phyloP scores from a whole-genome alignment of 306 rosid species.

The Bauhinia variegata region DNA sequence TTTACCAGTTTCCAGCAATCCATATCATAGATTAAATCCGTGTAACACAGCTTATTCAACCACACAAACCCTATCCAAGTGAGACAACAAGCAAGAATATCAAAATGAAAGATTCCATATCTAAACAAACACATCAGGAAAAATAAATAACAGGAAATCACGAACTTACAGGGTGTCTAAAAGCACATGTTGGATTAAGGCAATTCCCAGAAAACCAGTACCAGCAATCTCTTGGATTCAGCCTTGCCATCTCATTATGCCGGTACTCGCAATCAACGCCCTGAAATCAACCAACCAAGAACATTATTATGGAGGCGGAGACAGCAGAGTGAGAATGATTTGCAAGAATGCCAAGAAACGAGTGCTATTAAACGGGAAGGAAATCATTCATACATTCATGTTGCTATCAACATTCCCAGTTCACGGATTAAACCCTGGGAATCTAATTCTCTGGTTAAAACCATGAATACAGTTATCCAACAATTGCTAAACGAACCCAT shows the following conservation, averaged over 20 bases:
- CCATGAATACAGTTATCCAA: not conserved
- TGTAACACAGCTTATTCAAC: conserved; percentile 1
- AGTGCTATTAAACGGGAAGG: not conserved
- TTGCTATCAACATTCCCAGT: too few relatives aligned
- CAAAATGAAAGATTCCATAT: conserved; percentile 4
- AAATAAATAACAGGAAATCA: not conserved
- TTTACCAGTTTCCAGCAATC: conserved; percentile 22
- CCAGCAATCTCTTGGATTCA: conserved; percentile 92
- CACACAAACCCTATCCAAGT: not conserved
- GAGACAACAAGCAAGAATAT: conserved; percentile 1
- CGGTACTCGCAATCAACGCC: conserved; percentile 89
- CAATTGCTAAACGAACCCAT: not conserved
- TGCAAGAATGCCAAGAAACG: conserved; percentile 27
- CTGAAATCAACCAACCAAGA: conserved; percentile 38
- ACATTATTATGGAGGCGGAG: not conserved
- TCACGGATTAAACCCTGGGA: conserved; percentile 5
- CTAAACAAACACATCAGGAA: not conserved
- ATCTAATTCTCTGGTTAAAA: not conserved
- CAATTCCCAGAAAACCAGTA: conserved; percentile 85
- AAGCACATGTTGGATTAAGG: conserved; percentile 76
- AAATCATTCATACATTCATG: too few relatives aligned
- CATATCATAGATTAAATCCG: not conserved
- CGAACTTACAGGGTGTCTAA: conserved; percentile 85
- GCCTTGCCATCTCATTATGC: conserved; percentile 82
- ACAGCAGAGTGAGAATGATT: not conserved